Conservation (phyloP, 495 filamentous ascomycete genomes). For the Neurospora sp. region DNA sequence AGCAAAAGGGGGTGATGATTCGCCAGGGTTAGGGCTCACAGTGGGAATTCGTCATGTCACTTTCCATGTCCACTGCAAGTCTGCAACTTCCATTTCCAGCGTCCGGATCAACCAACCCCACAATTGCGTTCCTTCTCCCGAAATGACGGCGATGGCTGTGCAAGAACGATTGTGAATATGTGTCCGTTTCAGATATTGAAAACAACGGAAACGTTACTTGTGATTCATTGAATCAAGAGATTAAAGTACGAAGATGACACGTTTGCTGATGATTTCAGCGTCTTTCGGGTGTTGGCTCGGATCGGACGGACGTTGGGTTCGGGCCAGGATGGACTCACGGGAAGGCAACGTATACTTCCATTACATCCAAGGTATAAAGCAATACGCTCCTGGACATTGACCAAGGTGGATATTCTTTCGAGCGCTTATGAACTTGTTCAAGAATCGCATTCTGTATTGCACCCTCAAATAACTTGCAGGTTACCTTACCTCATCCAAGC, state of each 20-base stretch:
- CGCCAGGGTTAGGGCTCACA: not conserved
- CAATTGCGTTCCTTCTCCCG: not conserved
- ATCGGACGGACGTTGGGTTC: not conserved
- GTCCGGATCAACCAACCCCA: not conserved
- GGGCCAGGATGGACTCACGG: not conserved
- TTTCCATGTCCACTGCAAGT: not conserved
- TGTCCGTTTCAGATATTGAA: not conserved
- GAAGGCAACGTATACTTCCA: not conserved
- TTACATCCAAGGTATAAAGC: not conserved
- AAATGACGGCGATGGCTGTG: not conserved
- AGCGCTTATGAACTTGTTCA: not conserved
- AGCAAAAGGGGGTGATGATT: not conserved
- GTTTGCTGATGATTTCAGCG: not conserved
- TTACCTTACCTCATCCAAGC: not conserved
- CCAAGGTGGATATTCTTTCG: not conserved
- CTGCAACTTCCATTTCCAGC: not conserved
- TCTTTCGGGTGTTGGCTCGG: not conserved
- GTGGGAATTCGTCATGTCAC: not conserved
- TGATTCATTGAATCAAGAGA: not conserved
- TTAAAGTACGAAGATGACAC: slow-evolving; percentile 16
- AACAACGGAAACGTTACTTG: not conserved
- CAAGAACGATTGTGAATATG: not conserved
- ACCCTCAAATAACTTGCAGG: not conserved
- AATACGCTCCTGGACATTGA: not conserved
- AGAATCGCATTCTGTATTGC: not conserved